Conservation (phyloP, 1,139 yeast species). For the Lodderomyces orthopsilosis region DNA sequence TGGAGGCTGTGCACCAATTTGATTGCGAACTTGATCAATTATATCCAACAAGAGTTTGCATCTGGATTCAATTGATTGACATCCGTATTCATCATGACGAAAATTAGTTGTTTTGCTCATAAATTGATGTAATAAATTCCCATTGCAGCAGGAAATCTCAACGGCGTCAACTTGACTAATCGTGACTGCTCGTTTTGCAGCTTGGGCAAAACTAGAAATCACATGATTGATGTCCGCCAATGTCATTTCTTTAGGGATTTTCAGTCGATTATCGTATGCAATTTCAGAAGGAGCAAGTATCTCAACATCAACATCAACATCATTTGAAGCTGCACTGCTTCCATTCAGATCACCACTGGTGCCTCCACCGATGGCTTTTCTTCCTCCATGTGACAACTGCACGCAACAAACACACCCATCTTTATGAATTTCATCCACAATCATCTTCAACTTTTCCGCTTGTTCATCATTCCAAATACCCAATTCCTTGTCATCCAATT, state of each 20-base stretch:
- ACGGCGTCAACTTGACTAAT: slow-evolving; percentile 44
- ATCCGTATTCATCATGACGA: slow-evolving; percentile 53
- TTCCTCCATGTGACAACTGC: slow-evolving; percentile 56
- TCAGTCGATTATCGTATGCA: slow-evolving; percentile 23
- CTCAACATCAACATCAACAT: background rate
- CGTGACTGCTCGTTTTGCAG: slow-evolving; percentile 45
- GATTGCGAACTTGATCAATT: slow-evolving; percentile 42
- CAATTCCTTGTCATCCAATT: slow-evolving; percentile 43
- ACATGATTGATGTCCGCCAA: slow-evolving; percentile 30
- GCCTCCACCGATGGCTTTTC: slow-evolving; percentile 40
- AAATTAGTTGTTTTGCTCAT: slow-evolving; percentile 33
- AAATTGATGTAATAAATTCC: slow-evolving; percentile 43
- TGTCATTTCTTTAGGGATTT: slow-evolving; percentile 30
- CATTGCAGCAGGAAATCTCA: slow-evolving; percentile 53
- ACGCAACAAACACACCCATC: slow-evolving; percentile 48
- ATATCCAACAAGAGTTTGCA: slow-evolving; percentile 57
- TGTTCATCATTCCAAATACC: slow-evolving; percentile 54
- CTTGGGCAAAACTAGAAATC: slow-evolving; percentile 34
- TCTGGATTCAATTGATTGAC: slow-evolving; percentile 55
- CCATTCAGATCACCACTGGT: slow-evolving; percentile 18
- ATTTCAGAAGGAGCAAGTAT: slow-evolving; percentile 44
- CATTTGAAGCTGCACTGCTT: slow-evolving; percentile 26
- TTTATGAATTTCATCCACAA: slow-evolving; percentile 54
- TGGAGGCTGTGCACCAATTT: slow-evolving; percentile 26
- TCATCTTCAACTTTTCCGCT: slow-evolving; percentile 41